Conservation (phyloP, 129 eudicot species). For the Heracleum sosnowskyi region DNA sequence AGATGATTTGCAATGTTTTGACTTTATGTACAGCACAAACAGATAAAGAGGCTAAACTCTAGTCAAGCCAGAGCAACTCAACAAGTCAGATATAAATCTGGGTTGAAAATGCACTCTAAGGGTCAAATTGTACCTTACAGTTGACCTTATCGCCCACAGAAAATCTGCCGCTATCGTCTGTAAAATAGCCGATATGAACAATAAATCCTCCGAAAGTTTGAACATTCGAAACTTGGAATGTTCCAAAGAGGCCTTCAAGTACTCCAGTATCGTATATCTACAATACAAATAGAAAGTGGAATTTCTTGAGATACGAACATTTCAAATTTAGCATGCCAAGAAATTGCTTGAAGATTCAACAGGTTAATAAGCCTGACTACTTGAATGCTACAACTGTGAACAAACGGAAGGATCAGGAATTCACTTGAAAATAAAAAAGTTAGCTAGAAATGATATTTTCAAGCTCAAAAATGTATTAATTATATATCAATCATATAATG, state of each 20-base stretch:
- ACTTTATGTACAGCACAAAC: slow-evolving; percentile 1
- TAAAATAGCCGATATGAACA: slow-evolving; percentile 72
- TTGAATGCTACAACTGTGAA: not conserved
- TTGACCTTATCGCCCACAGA: slow-evolving; percentile 61
- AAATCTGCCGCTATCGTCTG: slow-evolving; percentile 47
- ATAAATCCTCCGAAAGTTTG: slow-evolving; percentile 80
- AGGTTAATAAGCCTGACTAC: not conserved
- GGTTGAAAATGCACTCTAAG: not conserved
- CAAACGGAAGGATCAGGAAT: not conserved
- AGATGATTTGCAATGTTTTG: not conserved
- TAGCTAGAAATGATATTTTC: not conserved
- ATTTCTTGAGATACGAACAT: not conserved
- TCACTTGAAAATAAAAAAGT: not conserved
- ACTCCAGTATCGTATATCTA: slow-evolving; percentile 88
- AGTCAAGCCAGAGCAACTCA: not conserved
- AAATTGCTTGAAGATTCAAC: not conserved
- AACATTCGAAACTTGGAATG: slow-evolving; percentile 68
- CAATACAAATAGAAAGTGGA: slow-evolving; percentile 8
- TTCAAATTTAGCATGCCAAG: not conserved
- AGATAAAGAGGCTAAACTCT: not conserved
- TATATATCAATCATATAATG: not conserved
- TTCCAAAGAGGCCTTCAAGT: slow-evolving; percentile 63
- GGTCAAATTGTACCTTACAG: slow-evolving; percentile 54
- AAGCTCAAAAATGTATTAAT: not conserved
- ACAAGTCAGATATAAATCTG: not conserved